Evolutionary conservation across 352 stramenopile species (phyloP), one percentile per base, ranked within the genome.

Genomic region (Elongisporangium undulatum): DNA sequence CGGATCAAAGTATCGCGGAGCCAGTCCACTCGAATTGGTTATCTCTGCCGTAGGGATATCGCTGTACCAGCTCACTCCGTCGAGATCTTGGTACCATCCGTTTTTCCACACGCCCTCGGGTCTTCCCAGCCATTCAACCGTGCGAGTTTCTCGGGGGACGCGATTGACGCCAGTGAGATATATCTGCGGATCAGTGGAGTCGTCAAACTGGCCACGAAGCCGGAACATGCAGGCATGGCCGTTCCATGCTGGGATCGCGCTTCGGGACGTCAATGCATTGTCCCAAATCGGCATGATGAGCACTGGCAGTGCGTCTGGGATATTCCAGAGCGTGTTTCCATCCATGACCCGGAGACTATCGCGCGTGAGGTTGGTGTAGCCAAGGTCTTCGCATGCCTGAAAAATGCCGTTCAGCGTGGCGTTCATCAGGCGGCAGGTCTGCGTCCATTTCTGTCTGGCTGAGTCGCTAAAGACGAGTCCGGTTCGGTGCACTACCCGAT

Each of bases 21-120:
- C 3, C 7, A 34, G 7, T 7, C 3, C 12, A 12, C 9, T 38
- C 1, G 6, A 8, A 38, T 12, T 38, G 23, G 23, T 26, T 5
- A 5, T 5, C 26, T 38, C 9, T 12, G 26, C 26, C 5, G 12
- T 7, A 13, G n/a, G n/a, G n/a, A 38, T 38, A 12, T 38, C 26
- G 6, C 26, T 38, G 26, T 38, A 38, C 26, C 26, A 38, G 26
- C 26, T 3, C 26, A 38, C 12, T 4, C 26, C 26, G 5, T 38
- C 1, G 1, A 7, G 5, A 38, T 38, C 26, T 38, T 38, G 4
- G 9, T 10, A 38, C 26, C 73, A 79, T 0, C 67, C 69, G 49
- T 78, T 77, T 2, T 61, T 53, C 72, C 72, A 79, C 23, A 56
- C 41, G 4, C 72, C 72, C n/a, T 51, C 56, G 2, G 64, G 57